Conservation (phyloP, 1,139 yeast genomes). For the Trichomonascaceae sp. region DNA sequence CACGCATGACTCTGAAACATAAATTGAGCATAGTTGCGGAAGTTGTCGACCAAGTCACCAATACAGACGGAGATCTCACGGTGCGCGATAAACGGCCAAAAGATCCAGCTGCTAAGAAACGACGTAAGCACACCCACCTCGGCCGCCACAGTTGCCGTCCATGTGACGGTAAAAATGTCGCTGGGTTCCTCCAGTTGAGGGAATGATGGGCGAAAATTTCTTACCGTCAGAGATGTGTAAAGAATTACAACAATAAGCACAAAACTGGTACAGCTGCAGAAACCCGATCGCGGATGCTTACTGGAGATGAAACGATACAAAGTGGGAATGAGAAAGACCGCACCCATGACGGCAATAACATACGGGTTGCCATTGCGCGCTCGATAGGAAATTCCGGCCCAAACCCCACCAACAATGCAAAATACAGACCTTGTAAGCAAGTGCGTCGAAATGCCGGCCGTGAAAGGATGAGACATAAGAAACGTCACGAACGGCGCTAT, state of each 20-base stretch:
- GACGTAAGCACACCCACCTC: constrained; percentile 29
- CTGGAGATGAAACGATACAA: constrained; percentile 25
- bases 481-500: constrained; percentile 32
- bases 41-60: not conserved
- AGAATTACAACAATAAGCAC: constrained; percentile 28
- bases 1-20: not conserved
- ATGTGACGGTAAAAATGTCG: constrained; percentile 18
- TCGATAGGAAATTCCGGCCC: constrained; percentile 35
- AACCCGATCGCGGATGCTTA: constrained; percentile 30
- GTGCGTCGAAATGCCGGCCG: constrained; percentile 31
- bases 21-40: not conserved
- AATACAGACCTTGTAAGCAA: constrained; percentile 24
- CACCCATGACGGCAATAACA: constrained; percentile 31
- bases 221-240: constrained; percentile 8
- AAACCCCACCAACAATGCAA: constrained; percentile 31
- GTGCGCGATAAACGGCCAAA: constrained; percentile 38
- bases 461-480: constrained; percentile 30
- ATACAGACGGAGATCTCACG: constrained; percentile 21
- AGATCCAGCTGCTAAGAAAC: constrained; percentile 31
- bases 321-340: constrained; percentile 24
- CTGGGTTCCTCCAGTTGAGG: constrained; percentile 4
- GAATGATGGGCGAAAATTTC: too few species aligned
- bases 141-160: constrained; percentile 31
- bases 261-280: constrained; percentile 30
- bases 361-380: constrained; percentile 28